A percentile compares a stretch with the other conserved stretches of the same genome.
phyloP scores from a whole-genome alignment of 1,139 yeast genomes.

The Scheffersomyces insectosa region DNA sequence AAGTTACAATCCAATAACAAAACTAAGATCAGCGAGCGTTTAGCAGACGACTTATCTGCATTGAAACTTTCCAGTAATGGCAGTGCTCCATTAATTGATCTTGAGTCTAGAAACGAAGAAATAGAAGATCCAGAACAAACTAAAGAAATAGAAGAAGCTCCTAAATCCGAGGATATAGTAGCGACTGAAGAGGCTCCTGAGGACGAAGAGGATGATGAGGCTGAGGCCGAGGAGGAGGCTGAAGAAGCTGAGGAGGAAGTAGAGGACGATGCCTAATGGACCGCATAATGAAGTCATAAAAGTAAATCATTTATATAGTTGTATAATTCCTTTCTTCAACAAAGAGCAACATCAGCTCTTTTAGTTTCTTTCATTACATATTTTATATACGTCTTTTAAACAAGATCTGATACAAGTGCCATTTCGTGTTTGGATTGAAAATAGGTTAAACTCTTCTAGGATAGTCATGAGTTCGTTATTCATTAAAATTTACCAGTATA shows the following conservation, averaged over 20 bases:
- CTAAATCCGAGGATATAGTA: slow-evolving; percentile 8
- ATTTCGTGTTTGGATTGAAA: background rate
- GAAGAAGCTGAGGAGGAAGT: slow-evolving; percentile 15
- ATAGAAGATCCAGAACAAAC: slow-evolving; percentile 13
- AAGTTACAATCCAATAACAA: slow-evolving; percentile 54
- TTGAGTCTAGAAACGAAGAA: slow-evolving; percentile 19
- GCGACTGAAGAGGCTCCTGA: slow-evolving; percentile 11
- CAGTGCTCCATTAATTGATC: slow-evolving; percentile 30
- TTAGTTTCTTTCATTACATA: background rate
- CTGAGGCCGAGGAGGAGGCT: slow-evolving; percentile 12
- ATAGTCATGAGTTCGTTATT: too few relatives aligned
- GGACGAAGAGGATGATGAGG: slow-evolving; percentile 20
- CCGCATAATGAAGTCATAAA: too few relatives aligned
- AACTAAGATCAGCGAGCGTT: slow-evolving; percentile 59
- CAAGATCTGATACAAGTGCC: background rate
- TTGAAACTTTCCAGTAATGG: slow-evolving; percentile 17
- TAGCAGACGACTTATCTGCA: slow-evolving; percentile 40
- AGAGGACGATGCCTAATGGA: slow-evolving; percentile 10
- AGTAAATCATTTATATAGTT: background rate
- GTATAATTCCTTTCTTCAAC: slow-evolving; percentile 1
- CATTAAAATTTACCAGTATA: too few relatives aligned
- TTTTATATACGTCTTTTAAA: background rate
- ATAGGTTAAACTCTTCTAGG: too few relatives aligned
- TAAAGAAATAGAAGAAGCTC: slow-evolving; percentile 12
- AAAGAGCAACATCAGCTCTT: background rate